These are phyloP conservation scores for Pseudogymnoascus verrucosus DNA, from an alignment of 2,329 filamentous ascomycete species.

Conservation along the genomic window DNA sequence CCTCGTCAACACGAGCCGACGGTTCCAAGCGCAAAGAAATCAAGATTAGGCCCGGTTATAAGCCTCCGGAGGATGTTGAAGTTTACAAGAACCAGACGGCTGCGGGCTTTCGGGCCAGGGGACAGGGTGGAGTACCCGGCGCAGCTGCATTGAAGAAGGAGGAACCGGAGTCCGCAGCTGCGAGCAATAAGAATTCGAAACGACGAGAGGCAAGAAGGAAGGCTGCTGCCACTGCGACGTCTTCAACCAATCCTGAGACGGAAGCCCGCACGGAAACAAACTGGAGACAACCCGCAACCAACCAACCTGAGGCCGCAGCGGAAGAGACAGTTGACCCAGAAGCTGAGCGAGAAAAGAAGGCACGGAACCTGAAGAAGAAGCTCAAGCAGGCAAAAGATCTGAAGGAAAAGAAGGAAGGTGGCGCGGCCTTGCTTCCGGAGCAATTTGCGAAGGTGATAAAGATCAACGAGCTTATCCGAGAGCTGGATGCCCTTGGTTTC, in stretches of 20 bases:
- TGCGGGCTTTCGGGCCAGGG: constrained; percentile 72
- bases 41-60: constrained; percentile 86
- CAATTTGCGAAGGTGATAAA: constrained; percentile 97
- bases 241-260: constrained; percentile 26
- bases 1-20: constrained; percentile 76
- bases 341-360: constrained; percentile 84
- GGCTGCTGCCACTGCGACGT: constrained; percentile 38
- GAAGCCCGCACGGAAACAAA: constrained; percentile 23
- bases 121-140: constrained; percentile 64
- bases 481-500: constrained; percentile 78
- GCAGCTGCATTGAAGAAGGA: constrained; percentile 48
- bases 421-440: constrained; percentile 76
- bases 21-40: constrained; percentile 92
- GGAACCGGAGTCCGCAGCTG: constrained; percentile 41
- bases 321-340: constrained; percentile 54
- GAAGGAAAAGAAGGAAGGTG: constrained; percentile 82
- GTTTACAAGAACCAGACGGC: constrained; percentile 91
- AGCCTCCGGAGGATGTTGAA: constrained; percentile 89
- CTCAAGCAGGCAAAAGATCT: constrained; percentile 87
- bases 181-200: constrained; percentile 83
- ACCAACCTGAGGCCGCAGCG: constrained; percentile 25
- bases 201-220: constrained; percentile 58
- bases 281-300: constrained; percentile 12
- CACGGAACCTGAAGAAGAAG: constrained; percentile 86
- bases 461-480: constrained; percentile 86